Evolutionary conservation across 2,329 filamentous ascomycete genomes (phyloP), one percentile per base, ranked within the genome.

Genomic region (Colletotrichum costaricense): DNA sequence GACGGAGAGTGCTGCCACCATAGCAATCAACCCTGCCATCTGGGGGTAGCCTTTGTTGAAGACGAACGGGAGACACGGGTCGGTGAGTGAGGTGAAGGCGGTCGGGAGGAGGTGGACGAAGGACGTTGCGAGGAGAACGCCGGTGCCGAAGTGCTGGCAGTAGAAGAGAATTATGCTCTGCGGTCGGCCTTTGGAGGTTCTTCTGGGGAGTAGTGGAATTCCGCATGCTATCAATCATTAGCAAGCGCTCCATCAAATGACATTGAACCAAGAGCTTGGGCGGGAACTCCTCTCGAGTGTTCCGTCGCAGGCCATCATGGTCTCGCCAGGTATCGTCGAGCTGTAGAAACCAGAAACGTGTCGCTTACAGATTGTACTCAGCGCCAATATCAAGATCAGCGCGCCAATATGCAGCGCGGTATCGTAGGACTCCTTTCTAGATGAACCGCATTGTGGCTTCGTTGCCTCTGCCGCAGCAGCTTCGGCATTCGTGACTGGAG

Each of bases 61-160:
- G 80, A 95, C 93, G 70, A 88, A 86, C 9, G 95, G 94, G 0
- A 97, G 90, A 78, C 92, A 94, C 56, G 92, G 92, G 75, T 93
- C 89, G 76, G 88, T 92, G 24, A 93, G 84, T 54, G 91, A 92
- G 72, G 87, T 81, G 77, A 94, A 94, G 1, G 92, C 92, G 30
- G 90, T 93, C 67, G 90, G 92, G 4, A 93, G 87, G 14, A 93
- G 86, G 83, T 96, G 94, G 30, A 96, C 93, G 78, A 97, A 97
- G 68, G 94, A 94, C 1, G 94, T 97, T 12, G 94, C 94, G 74
- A 97, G 92, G n/a, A 97, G 86, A 24, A 97, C 94, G 72, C 94
- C 94, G 1, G 94, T 97, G 78, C 94, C 93, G 76, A 94, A 93
- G 83, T 95, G 93, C 76, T 93, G 90, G 78, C 91, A 92, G 75